A percentile compares a stretch with the other conserved stretches of the same genome.
These are phyloP conservation scores for Botrytis pseudocinerea DNA, from an alignment of 2,329 filamentous ascomycete genomes.

Conservation along the genomic window DNA sequence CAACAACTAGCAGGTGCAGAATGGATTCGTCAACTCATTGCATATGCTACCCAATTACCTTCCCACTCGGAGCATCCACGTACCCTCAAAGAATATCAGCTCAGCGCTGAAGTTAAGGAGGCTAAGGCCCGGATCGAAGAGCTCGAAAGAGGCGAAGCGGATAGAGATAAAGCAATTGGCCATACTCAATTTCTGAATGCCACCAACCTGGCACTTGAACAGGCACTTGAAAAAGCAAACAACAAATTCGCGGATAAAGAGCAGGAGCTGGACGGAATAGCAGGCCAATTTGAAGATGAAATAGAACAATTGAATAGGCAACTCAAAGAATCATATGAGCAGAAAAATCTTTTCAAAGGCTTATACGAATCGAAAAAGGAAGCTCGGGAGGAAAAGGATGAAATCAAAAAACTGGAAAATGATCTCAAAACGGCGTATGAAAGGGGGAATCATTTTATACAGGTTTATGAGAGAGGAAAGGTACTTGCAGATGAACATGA, in stretches of 20 bases:
- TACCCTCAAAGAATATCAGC: constrained; percentile 7
- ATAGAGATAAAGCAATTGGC: background rate
- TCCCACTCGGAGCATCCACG: background rate
- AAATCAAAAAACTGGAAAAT: background rate
- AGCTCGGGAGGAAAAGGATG: background rate
- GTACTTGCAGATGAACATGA: background rate
- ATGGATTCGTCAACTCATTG: constrained; percentile 20
- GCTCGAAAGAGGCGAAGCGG: background rate
- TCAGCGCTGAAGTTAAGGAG: background rate
- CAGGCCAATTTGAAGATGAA: constrained; percentile 1
- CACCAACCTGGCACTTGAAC: background rate
- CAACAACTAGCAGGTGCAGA: constrained; percentile 7
- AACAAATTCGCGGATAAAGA: background rate
- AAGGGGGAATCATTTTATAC: background rate
- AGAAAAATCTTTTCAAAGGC: background rate
- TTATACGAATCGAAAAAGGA: background rate
- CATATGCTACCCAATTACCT: background rate
- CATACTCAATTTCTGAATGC: no score
- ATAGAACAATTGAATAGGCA: background rate
- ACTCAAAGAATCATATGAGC: background rate
- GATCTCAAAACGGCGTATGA: background rate
- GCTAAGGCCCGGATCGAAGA: background rate
- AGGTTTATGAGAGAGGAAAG: constrained; percentile 1
- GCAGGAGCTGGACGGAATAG: background rate
- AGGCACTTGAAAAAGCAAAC: background rate